Percentiles rank a stretch among this genome's conserved stretches.
Conservation (phyloP, 441 rosid species). For the Metrosideros polymorpha region DNA sequence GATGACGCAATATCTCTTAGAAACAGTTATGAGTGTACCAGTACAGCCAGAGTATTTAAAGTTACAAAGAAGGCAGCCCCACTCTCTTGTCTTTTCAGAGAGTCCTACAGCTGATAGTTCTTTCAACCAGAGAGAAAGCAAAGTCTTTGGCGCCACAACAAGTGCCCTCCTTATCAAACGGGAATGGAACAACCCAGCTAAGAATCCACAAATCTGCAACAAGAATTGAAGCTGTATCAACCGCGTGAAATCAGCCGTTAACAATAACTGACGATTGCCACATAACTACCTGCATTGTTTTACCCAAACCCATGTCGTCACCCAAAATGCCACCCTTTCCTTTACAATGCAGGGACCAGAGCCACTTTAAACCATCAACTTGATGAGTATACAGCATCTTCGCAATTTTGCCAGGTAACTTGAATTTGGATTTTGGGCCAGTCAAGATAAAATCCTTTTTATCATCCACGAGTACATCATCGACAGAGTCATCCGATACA, state of each 20-base stretch:
- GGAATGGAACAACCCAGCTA: conserved; percentile 85
- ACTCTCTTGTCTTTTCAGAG: conserved; percentile 80
- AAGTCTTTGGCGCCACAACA: conserved; percentile 88
- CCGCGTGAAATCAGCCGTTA: neutral
- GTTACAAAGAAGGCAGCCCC: conserved; percentile 14
- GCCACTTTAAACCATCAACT: conserved; percentile 85
- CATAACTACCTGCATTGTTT: conserved; percentile 86
- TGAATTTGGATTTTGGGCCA: conserved; percentile 40
- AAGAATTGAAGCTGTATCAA: conserved; percentile 4
- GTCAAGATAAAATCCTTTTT: conserved; percentile 41
- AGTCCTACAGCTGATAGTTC: conserved; percentile 83
- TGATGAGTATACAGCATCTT: conserved; percentile 76
- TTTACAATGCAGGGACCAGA: conserved; percentile 86
- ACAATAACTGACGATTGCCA: neutral
- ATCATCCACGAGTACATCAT: conserved; percentile 16
- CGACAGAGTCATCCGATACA: conserved; percentile 19
- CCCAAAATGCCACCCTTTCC: conserved; percentile 95
- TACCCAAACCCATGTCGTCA: conserved; percentile 98
- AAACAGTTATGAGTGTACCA: neutral
- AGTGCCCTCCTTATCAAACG: conserved; percentile 69
- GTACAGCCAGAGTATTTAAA: neutral
- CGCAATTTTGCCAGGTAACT: conserved; percentile 47
- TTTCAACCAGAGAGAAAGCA: conserved; percentile 94
- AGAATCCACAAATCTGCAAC: conserved; percentile 79
- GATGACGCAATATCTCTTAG: neutral